Base-by-base conservation (phyloP, 768 basidiomycete genomes). In the Leccinum truebloodii region DNA sequence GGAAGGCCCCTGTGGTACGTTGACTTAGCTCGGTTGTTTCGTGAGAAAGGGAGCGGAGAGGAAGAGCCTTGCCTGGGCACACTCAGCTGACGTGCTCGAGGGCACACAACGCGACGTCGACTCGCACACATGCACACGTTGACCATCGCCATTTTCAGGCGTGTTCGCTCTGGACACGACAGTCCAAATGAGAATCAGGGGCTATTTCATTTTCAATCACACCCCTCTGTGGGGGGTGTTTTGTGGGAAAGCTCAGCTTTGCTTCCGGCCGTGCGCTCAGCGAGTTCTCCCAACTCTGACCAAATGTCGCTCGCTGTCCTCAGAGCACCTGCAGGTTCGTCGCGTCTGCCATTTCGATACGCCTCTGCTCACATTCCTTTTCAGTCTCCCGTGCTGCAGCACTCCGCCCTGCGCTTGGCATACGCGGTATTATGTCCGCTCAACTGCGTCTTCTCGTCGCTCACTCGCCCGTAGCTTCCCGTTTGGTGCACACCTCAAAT, bases 401-500 rank as follows among this genome's bases (percentile, higher is more conserved):
- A 59, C 73, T 82, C 34, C 73, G 80, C 52, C 79, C 84, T 57
- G 74, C 76, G 65, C 70, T 79, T 52, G 78, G 78, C 64, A 67
- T 80, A 26, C 74, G 72, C 65, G 78, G 84, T 82, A 59, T 59
- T 82, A 59, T 59, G 74, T 65, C 52, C 30, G 30, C 34, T 20
- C 55, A 52, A 30, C 6, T 10, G 24, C 41, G 3, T 20, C 39
- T 59, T 64, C 54, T 26, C 54, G 51, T 65, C 61, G 64, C 59
- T 69, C 51, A 57, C 30, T 37, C 32, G 39, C 52, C 54, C 63
- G 39, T 51, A 85, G 85, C 78, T 58, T 75, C 70, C 69, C 87
- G 87, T 66, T 79, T 79, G 46, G 68, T 92, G 22, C 86, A 89
- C 67, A 74, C 81, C 10, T 83, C 87, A 9, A 76, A 71, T 54